Percentiles rank a stretch among this genome's conserved stretches.
Evolutionary conservation across 2,329 filamentous ascomycete genomes (phyloP).

Genomic region (Trichophyton verrucosum): DNA sequence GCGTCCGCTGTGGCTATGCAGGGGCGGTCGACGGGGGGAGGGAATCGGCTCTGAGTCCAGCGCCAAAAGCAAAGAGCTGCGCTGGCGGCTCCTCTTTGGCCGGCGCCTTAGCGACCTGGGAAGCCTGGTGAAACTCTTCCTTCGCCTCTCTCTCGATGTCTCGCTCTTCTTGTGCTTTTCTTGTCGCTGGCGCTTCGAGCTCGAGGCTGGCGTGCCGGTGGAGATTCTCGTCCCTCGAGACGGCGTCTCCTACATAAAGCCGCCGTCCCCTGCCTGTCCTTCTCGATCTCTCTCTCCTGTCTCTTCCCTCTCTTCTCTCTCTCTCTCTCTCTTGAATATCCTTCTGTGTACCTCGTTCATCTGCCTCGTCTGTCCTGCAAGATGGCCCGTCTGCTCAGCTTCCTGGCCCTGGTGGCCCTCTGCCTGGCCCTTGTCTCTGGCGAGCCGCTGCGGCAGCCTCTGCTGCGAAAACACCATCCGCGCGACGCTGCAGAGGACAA

Average conservation of each 20-base stretch:
- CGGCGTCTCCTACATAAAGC: not conserved
- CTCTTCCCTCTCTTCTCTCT: not conserved
- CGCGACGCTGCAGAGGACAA: conserved; percentile 4
- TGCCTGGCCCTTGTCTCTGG: conserved; percentile 6
- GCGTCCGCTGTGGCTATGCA: not conserved
- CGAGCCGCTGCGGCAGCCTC: conserved; percentile 7
- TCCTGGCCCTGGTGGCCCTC: conserved; percentile 1
- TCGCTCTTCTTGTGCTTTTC: not conserved
- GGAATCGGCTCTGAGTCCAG: not conserved
- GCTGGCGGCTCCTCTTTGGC: not conserved
- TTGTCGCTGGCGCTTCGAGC: not conserved
- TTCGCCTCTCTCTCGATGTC: not conserved
- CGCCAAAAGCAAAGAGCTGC: not conserved
- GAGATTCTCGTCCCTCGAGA: not conserved
- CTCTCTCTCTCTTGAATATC: too few species aligned
- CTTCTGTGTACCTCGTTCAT: not conserved
- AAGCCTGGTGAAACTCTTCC: not conserved
- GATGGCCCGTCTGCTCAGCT: conserved; percentile 8
- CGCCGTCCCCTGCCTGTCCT: not conserved
- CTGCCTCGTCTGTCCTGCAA: not conserved
- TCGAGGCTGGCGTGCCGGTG: not conserved
- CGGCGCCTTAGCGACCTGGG: not conserved
- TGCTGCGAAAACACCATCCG: conserved; percentile 1
- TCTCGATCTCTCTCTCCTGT: not conserved
- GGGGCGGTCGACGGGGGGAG: not conserved